Evolutionary conservation across 2,329 filamentous ascomycete species (phyloP).

Genomic region (Nemania diffusa): DNA sequence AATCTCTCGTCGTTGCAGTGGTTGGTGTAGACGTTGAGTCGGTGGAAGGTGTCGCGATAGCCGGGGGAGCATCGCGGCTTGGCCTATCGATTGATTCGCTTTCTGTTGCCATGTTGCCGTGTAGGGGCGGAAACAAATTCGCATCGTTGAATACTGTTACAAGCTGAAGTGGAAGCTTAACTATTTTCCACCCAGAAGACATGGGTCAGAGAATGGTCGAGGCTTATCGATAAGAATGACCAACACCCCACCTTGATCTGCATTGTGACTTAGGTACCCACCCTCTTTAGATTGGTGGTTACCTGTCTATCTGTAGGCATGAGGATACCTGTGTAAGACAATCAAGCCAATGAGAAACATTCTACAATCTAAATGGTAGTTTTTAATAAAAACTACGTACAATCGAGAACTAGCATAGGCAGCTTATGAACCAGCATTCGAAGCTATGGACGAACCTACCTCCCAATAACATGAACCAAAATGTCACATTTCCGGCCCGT

Average conservation of each 20-base stretch:
- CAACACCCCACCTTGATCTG: constrained; percentile 13
- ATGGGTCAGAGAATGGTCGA: constrained; percentile 5
- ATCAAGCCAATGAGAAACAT: too few species aligned
- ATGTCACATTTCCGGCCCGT: too few species aligned
- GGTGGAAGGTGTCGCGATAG: constrained; percentile 10
- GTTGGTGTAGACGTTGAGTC: constrained; percentile 16
- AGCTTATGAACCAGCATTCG: too few species aligned
- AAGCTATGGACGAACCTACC: too few species aligned
- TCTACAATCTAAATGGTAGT: too few species aligned
- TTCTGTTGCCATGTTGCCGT: constrained; percentile 31
- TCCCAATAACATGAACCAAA: too few species aligned
- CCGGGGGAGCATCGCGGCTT: not conserved
- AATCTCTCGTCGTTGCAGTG: constrained; percentile 18
- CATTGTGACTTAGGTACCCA: not conserved
- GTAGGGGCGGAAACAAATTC: constrained; percentile 6
- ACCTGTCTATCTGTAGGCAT: too few species aligned
- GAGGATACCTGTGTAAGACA: too few species aligned
- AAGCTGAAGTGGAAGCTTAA: constrained; percentile 10
- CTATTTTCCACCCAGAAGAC: not conserved
- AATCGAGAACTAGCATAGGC: too few species aligned
- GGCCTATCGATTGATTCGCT: constrained; percentile 19
- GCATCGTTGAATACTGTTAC: constrained; percentile 24
- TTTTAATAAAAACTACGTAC: too few species aligned
- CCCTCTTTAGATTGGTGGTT: not conserved
- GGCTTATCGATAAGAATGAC: constrained; percentile 28